Evolutionary conservation across 768 basidiomycete genomes (phyloP), one percentile per base, ranked within the genome.

Genomic region (Sporobolomyces phaffii): DNA sequence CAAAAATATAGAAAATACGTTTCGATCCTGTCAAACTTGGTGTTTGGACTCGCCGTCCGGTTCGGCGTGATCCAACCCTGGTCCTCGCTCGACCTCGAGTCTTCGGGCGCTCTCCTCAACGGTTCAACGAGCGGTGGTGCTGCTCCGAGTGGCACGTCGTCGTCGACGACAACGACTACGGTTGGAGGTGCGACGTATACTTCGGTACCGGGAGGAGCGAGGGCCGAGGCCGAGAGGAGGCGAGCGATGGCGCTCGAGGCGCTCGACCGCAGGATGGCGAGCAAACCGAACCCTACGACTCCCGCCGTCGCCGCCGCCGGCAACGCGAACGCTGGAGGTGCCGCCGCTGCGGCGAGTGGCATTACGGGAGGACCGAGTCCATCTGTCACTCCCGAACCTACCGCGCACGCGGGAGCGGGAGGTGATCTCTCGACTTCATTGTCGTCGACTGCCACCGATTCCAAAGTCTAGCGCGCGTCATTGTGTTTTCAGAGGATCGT

Each of bases 221-320:
- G 96, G 38, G 96, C 96, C 26, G 96, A 99, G 79, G 96, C 96
- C 24, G 96, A 99, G 80, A 82, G 96, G 65, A 81, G 94, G 80
- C 84, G 94, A 92, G 92, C 68, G 62, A 84, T 77, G 20, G 96
- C 96, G 34, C 80, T 99, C 74, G 96, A 97, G 78, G 96, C 96
- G 5, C 83, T 99, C 40, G 96, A 99, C 73, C 92, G 96, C 74
- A 84, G 92, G 34, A 78, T 98, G 58, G 91, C 93, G 29, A 73
- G 77, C 11, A 62, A 64, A 15, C 66, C 75, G 41, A 67, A 62
- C 17, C 48, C 64, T 10, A 43, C 70, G n/a, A n/a, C n/a, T n/a
- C 29, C 11, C 60, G 26, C 45, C 60, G 0, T 31, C 53, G 44
- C 17, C 62, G 9, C 3, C 54, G 1, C 14, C 50, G 5, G 13